These are phyloP conservation scores for Diutina catenulata DNA, from an alignment of 1,139 yeast species.

Conservation along the genomic window DNA sequence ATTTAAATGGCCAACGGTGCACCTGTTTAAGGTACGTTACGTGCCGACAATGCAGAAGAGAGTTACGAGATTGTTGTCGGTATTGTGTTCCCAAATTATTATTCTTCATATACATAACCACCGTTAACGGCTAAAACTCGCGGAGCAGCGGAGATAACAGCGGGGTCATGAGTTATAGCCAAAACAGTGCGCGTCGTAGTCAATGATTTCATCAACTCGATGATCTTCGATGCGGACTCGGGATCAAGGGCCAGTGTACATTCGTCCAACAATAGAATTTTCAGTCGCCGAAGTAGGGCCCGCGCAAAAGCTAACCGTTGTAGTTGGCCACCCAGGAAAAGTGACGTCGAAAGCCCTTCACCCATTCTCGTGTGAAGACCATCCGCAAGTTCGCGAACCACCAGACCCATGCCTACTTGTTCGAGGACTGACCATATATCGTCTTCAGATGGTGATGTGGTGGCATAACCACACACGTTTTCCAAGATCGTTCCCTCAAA, in stretches of 20 bases:
- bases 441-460: conserved; percentile 10
- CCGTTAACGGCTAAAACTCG: neutral
- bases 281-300: conserved; percentile 53
- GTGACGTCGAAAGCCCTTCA: conserved; percentile 33
- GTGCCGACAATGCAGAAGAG: too few relatives aligned
- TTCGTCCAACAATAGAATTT: conserved; percentile 60
- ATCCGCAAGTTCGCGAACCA: conserved; percentile 16
- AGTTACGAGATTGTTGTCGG: too few relatives aligned
- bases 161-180: conserved; percentile 46
- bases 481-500: conserved; percentile 59
- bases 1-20: too few relatives aligned
- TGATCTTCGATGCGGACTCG: conserved; percentile 30
- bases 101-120: conserved; percentile 1
- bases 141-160: neutral
- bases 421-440: neutral
- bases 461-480: conserved; percentile 26
- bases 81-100: too few relatives aligned
- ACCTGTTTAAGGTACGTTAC: too few relatives aligned
- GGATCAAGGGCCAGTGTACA: conserved; percentile 73
- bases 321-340: conserved; percentile 63
- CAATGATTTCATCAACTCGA: conserved; percentile 23
- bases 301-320: conserved; percentile 71
- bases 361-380: conserved; percentile 52
- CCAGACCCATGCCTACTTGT: neutral
- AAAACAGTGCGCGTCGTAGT: conserved; percentile 26